phyloP scores from a whole-genome alignment of 2,329 filamentous ascomycete genomes.

The Pseudogymnoascus sp. region DNA sequence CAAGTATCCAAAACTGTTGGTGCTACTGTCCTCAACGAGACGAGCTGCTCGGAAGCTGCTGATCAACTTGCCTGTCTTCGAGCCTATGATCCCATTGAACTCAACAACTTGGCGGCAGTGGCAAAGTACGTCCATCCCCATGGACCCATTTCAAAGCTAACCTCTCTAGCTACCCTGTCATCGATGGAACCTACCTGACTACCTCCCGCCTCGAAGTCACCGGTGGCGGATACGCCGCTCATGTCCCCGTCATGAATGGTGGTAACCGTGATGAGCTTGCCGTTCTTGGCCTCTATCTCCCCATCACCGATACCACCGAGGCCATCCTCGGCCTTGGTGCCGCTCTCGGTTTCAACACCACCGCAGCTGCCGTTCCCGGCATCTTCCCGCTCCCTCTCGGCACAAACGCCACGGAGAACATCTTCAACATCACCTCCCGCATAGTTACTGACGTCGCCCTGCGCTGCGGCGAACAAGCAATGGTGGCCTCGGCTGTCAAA shows the following conservation, averaged over 20 bases:
- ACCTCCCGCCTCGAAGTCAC: constrained; percentile 17
- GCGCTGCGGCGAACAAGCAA: constrained; percentile 25
- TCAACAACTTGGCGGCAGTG: constrained; percentile 2
- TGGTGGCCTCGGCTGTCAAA: constrained; percentile 21
- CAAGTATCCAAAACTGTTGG: constrained; percentile 5
- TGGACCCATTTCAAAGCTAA: background rate
- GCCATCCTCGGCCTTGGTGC: background rate
- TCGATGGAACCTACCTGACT: constrained; percentile 26
- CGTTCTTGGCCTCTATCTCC: constrained; percentile 21
- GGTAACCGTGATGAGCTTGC: constrained; percentile 28
- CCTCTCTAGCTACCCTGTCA: constrained; percentile 17
- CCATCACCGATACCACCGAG: constrained; percentile 15
- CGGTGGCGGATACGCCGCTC: constrained; percentile 11
- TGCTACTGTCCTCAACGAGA: constrained; percentile 14
- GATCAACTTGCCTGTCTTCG: constrained; percentile 19
- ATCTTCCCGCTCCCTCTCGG: constrained; percentile 17
- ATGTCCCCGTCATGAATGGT: constrained; percentile 26
- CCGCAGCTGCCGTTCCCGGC: background rate
- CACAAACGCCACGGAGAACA: constrained; percentile 16
- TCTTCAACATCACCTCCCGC: constrained; percentile 28
- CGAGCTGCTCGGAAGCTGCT: constrained; percentile 16
- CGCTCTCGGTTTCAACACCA: background rate
- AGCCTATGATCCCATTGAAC: constrained; percentile 12
- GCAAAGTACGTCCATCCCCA: background rate
- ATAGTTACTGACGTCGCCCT: constrained; percentile 26